A percentile compares a stretch with the other conserved stretches of the same genome.
Evolutionary conservation across 805 yeast genomes (phyloP).

Genomic region (Metschnikowia santaceciliae): DNA sequence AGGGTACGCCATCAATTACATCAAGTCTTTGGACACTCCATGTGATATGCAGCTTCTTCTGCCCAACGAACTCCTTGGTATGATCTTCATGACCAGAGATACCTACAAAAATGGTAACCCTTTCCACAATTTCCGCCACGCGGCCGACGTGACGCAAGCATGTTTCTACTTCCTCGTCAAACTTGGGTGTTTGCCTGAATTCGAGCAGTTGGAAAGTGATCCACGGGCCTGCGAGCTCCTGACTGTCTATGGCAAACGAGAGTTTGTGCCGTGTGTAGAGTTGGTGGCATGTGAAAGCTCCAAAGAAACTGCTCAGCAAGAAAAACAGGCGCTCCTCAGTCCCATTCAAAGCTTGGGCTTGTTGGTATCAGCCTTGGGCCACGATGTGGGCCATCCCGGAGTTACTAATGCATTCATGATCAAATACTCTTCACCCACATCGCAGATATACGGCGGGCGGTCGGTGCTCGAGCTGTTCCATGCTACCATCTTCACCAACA

Average conservation of each 20-base stretch:
- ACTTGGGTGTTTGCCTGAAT: conserved; percentile 36
- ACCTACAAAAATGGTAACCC: conserved; percentile 82
- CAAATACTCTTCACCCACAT: conserved; percentile 57
- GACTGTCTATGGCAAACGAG: conserved; percentile 9
- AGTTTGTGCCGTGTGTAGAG: conserved; percentile 2
- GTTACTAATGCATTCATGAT: conserved; percentile 75
- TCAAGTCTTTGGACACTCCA: conserved; percentile 9
- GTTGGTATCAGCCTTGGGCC: conserved; percentile 83
- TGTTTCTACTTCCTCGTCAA: conserved; percentile 60
- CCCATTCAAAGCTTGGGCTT: conserved; percentile 52
- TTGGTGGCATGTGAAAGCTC: conserved; percentile 4
- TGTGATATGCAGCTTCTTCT: conserved; percentile 14
- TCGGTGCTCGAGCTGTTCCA: conserved; percentile 85
- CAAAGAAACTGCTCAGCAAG: not conserved
- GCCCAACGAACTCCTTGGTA: conserved; percentile 47
- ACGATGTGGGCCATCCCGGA: conserved; percentile 96
- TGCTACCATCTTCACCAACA: conserved; percentile 53
- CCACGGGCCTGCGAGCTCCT: conserved; percentile 28
- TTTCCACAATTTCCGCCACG: conserved; percentile 94
- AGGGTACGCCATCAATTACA: conserved; percentile 36
- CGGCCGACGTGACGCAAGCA: conserved; percentile 92
- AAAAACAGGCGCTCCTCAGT: conserved; percentile 19
- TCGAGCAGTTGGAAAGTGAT: conserved; percentile 32
- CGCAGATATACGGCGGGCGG: conserved; percentile 55
- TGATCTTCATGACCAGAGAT: conserved; percentile 67